Evolutionary conservation across 768 basidiomycete species (phyloP), one percentile per base, ranked within the genome.

Genomic region (Cystobasidium ongulense): DNA sequence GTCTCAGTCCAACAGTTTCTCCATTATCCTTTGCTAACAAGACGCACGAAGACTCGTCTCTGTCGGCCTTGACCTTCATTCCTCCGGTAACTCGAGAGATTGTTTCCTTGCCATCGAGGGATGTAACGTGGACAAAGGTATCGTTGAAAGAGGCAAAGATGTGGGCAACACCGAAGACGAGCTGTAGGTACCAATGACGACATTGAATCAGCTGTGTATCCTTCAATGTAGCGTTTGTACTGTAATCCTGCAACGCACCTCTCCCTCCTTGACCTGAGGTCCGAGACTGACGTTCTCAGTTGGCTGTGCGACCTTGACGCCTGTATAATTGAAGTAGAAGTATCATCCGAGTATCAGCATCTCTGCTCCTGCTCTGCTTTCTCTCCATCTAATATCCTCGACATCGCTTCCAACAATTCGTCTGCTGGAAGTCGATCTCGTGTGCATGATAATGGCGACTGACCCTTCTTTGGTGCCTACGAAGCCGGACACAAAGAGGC

Each of bases 41-140:
- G n/a, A 96, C 91, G 21, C 91, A 91, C 27, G 94, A 97, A 50
- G 93, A 97, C 84, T 99, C 96, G 84, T 99, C 96, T 84, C 96
- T 90, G 84, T 99, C 96, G 15, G 95, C 96, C 86, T 98, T 99
- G 84, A 99, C 96, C 86, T 98, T 98, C 96, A 98, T 98, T 75
- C 96, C 96, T 82, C 92, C 91, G 78, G 96, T 98, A 76, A 97
- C 92, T 81, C 96, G 92, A 79, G 92, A 91, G 84, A 99, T 92
- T 81, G 96, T 99, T 86, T 98, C 96, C 85, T 91, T 94, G 80
- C 96, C 96, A 27, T 93, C 93, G 74, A 98, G 84, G 90, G 98
- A 96, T 82, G 96, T 99, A 80, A 99, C 86, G 82, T 99, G 96
- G 78, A 99, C 96, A 83, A 98, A 98, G 73, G 96, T 99, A 81